Conservation (phyloP, 441 rosid species). For the Lepidium campestre region DNA sequence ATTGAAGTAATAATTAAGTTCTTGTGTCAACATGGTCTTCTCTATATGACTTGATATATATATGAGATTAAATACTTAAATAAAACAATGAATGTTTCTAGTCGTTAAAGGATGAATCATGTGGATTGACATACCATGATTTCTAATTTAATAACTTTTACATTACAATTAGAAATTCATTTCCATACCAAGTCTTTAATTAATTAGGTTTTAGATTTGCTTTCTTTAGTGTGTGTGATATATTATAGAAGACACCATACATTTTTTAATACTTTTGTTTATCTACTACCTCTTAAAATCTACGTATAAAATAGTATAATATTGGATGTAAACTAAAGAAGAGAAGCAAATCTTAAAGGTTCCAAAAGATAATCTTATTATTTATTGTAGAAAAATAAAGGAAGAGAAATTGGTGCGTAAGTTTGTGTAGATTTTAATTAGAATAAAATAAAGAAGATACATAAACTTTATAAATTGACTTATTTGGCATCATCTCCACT, state of each 20-base stretch:
- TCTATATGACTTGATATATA: background rate
- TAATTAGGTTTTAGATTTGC: background rate
- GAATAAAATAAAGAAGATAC: background rate
- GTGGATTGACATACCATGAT: too few relatives aligned
- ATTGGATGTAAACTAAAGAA: background rate
- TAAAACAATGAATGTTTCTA: background rate
- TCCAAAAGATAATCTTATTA: background rate
- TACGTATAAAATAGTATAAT: background rate
- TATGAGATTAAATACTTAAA: background rate
- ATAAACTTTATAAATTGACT: slow-evolving; percentile 41
- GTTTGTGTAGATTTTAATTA: slow-evolving; percentile 1
- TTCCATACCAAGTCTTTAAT: background rate
- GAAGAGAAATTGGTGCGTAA: background rate
- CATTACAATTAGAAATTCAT: too few relatives aligned
- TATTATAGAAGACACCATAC: background rate
- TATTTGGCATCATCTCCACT: slow-evolving; percentile 31
- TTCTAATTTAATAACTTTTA: too few relatives aligned
- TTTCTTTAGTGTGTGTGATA: background rate
- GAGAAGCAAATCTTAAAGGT: slow-evolving; percentile 6
- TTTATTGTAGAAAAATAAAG: background rate
- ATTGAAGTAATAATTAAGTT: background rate
- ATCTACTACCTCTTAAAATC: background rate
- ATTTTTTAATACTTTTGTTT: background rate
- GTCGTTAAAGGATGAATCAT: background rate
- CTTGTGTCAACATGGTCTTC: background rate